Evolutionary conservation across 2,329 filamentous ascomycete genomes (phyloP).

Genomic region (Fusarium abutilonis): DNA sequence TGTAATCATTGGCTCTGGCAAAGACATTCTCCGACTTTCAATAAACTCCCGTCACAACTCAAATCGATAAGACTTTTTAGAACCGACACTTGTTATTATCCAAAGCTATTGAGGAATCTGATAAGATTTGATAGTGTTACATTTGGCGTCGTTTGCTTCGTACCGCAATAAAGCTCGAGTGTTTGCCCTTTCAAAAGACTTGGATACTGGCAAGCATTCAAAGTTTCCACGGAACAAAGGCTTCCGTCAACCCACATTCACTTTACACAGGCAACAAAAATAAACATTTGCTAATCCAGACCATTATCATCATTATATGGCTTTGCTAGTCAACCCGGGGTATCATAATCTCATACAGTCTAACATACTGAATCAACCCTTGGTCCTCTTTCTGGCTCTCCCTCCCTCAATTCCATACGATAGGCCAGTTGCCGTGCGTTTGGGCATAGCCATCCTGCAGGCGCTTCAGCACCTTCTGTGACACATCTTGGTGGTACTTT

Average conservation of each 20-base stretch:
- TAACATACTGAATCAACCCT: constrained; percentile 5
- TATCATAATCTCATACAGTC: constrained; percentile 26
- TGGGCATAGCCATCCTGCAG: constrained; percentile 22
- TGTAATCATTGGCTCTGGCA: neutral
- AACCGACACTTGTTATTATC: too few relatives aligned
- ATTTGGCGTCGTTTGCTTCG: constrained; percentile 5
- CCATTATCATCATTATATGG: constrained; percentile 29
- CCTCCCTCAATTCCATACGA: constrained; percentile 22
- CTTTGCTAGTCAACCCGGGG: constrained; percentile 19
- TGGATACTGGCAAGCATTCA: constrained; percentile 11
- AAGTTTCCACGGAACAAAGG: constrained; percentile 30
- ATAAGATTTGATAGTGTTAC: constrained; percentile 8
- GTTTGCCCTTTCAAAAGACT: constrained; percentile 16
- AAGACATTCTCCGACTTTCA: neutral
- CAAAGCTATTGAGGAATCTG: too few relatives aligned
- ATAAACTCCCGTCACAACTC: too few relatives aligned
- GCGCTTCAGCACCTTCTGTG: constrained; percentile 15
- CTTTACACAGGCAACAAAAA: constrained; percentile 15
- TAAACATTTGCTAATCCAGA: constrained; percentile 3
- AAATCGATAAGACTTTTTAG: too few relatives aligned
- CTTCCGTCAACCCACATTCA: constrained; percentile 28
- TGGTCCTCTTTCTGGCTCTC: neutral
- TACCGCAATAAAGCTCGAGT: constrained; percentile 8
- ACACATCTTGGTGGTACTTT: constrained; percentile 31
- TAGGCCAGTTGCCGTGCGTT: constrained; percentile 23